These are phyloP conservation scores for Aspergillus fumigatiaffinis DNA, from an alignment of 2,329 filamentous ascomycete genomes.

Conservation along the genomic window DNA sequence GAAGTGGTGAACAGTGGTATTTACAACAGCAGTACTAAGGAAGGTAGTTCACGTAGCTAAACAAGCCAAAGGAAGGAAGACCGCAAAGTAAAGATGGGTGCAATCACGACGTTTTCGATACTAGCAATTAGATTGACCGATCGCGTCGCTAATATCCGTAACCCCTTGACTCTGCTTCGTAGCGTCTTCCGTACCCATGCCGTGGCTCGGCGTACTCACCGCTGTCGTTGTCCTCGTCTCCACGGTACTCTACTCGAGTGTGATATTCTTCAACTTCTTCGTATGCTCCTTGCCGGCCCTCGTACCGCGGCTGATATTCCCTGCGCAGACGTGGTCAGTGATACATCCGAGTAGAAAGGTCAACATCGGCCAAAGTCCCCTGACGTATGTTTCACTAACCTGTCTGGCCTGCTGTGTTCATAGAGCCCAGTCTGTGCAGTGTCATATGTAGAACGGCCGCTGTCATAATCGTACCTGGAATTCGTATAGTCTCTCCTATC, in stretches of 20 bases:
- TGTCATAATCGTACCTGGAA: conserved; percentile 16
- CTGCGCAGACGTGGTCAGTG: conserved; percentile 14
- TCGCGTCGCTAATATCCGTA: conserved; percentile 21
- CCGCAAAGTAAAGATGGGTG: neutral
- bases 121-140: neutral
- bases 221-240: conserved; percentile 15
- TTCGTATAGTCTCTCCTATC: conserved; percentile 11
- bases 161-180: conserved; percentile 12
- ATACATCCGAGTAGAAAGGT: conserved; percentile 4
- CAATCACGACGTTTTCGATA: neutral
- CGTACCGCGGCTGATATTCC: conserved; percentile 17
- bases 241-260: conserved; percentile 13
- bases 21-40: neutral
- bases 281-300: conserved; percentile 11
- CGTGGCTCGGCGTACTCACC: conserved; percentile 20
- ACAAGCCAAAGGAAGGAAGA: neutral
- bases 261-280: conserved; percentile 11
- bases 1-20: conserved; percentile 35
- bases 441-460: conserved; percentile 9
- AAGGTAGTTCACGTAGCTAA: neutral
- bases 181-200: conserved; percentile 19
- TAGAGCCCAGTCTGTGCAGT: conserved; percentile 9
- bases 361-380: neutral
- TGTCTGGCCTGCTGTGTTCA: conserved; percentile 12
- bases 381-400: conserved; percentile 16